These are phyloP conservation scores for Suaeda aralocaspica DNA, from an alignment of 148 eudicot species.

Conservation along the genomic window DNA sequence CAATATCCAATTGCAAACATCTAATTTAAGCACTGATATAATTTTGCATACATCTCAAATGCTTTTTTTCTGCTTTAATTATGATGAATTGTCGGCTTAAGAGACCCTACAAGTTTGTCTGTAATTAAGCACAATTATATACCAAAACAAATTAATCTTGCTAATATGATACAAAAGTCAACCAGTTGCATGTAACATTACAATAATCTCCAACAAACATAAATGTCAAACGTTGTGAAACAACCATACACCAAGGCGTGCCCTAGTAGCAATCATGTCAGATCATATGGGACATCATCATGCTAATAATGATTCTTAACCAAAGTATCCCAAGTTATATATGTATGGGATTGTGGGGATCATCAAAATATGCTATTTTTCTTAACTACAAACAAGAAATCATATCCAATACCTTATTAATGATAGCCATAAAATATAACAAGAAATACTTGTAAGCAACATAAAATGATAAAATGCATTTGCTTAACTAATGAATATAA, in stretches of 20 bases:
- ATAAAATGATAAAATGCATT: too few species aligned
- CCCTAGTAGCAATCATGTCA: slow-evolving; percentile 24
- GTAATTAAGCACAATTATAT: slow-evolving; percentile 6
- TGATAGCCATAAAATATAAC: too few species aligned
- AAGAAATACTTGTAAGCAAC: too few species aligned
- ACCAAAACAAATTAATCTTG: not conserved
- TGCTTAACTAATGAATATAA: too few species aligned
- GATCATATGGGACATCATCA: not conserved
- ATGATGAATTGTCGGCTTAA: not conserved
- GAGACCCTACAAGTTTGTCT: slow-evolving; percentile 1
- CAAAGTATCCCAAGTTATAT: not conserved
- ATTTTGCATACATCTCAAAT: not conserved
- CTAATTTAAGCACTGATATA: not conserved
- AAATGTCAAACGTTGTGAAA: slow-evolving; percentile 22
- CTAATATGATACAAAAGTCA: not conserved
- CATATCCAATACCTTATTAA: too few species aligned
- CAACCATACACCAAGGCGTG: slow-evolving; percentile 27
- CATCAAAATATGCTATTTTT: too few species aligned
- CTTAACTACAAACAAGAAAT: too few species aligned
- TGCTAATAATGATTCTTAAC: slow-evolving; percentile 10
- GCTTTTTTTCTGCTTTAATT: not conserved
- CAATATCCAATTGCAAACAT: not conserved
- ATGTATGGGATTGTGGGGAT: too few species aligned
- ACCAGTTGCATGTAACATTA: not conserved
- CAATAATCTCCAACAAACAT: not conserved